Evolutionary conservation across 2,329 filamentous ascomycete genomes (phyloP).

Genomic region (Arthroderma sp.): DNA sequence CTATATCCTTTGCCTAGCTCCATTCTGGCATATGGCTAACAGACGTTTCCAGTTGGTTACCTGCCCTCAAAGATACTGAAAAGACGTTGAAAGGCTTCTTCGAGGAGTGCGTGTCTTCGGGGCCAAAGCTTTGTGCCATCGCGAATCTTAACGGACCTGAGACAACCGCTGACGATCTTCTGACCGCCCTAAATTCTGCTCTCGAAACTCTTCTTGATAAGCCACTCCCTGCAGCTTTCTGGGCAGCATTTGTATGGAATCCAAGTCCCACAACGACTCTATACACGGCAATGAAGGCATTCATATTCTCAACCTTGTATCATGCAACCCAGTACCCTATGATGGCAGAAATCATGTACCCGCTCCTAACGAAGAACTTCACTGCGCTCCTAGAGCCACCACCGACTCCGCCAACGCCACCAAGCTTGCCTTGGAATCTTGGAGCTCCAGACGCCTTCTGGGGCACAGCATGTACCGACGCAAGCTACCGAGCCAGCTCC

Average conservation of each 20-base stretch:
- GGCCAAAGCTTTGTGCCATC: constrained; percentile 33
- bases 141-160: constrained; percentile 3
- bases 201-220: constrained; percentile 2
- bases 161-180: constrained; percentile 1
- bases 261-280: not conserved
- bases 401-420: not conserved
- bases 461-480: constrained; percentile 9
- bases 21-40: too few species aligned
- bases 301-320: not conserved
- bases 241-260: not conserved
- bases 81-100: constrained; percentile 40
- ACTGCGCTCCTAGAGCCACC: not conserved
- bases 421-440: not conserved
- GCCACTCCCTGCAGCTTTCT: not conserved
- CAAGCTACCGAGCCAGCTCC: constrained; percentile 2
- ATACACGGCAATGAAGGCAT: not conserved
- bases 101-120: constrained; percentile 38
- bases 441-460: not conserved
- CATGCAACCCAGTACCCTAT: constrained; percentile 1
- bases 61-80: constrained; percentile 39
- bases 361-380: not conserved
- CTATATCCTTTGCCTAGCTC: too few species aligned
- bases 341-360: not conserved
- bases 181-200: constrained; percentile 1
- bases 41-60: constrained; percentile 28